These are phyloP conservation scores for Trichosporon sp. DNA, from an alignment of 1,284 basidiomycete genomes.

Conservation along the genomic window DNA sequence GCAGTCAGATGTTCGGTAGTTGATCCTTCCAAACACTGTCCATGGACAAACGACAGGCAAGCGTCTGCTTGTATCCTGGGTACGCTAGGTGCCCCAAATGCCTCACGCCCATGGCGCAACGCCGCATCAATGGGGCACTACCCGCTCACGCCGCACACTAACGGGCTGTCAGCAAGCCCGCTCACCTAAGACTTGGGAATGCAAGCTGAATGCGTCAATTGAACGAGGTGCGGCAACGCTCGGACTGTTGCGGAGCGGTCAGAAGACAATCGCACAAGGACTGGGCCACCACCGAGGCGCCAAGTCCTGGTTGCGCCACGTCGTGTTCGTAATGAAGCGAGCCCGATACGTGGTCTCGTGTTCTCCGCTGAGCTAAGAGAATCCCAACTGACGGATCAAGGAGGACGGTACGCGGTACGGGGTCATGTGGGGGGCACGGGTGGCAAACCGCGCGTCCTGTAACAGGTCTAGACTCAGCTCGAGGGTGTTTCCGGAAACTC, in stretches of 20 bases:
- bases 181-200: not conserved
- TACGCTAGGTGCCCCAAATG: not conserved
- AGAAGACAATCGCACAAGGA: not conserved
- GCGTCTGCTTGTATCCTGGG: not conserved
- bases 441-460: conserved; percentile 1
- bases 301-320: not conserved
- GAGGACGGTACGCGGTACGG: not conserved
- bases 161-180: not conserved
- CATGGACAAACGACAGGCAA: not conserved
- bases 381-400: conserved; percentile 3
- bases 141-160: not conserved
- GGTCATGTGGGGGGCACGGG: not conserved
- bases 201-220: not conserved
- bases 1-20: not conserved
- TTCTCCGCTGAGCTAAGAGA: not conserved
- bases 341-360: not conserved
- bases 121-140: not conserved
- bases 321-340: not conserved
- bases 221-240: not conserved
- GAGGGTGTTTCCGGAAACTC: not conserved
- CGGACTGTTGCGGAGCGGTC: not conserved
- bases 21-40: not conserved
- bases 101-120: conserved; percentile 7
- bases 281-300: not conserved
- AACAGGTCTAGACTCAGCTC: not conserved